Base-by-base conservation (phyloP, 1,284 basidiomycete genomes). In the Spongispora temasekensis region DNA sequence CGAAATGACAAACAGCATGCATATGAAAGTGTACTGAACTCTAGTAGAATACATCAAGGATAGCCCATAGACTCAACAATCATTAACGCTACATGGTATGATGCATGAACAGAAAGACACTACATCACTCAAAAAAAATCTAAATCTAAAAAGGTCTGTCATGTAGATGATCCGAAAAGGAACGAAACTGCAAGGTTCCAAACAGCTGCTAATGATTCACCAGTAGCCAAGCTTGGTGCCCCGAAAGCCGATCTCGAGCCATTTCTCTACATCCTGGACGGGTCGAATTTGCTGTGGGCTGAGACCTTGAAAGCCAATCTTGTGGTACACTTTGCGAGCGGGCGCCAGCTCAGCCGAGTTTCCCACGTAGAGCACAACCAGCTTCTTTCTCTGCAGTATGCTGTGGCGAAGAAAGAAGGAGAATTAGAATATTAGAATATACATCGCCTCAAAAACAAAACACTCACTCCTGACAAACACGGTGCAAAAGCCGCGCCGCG, bases 331-430 rank as follows among this genome's bases (percentile, higher is more conserved):
- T 31, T 56, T 67, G 51, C 68, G 68, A 0, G 68, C 68, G 3
- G 68, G 31, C 13, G 30, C 54, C 15, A 71, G 44, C 17, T 63
- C 67, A 1, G 50, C 10, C 2, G 70, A 60, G 53, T 70, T 79
- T 0, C 74, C 83, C 2, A 86, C 85, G 55, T 83, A 86, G 2
- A 86, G 75, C 0, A 83, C 81, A 17, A 84, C 73, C 8, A 65
- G 71, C 3, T 75, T 61, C 61, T 81, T 79, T n/a, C 58, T 67
- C 21, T 64, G 57, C 4, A 81, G 65, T 19, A 81, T 61, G 66
- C 65, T 60, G n/a, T n/a, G n/a, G n/a, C n/a, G n/a, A n/a, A n/a
- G n/a, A 31, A 10, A 30, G 53, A 17, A 52, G 9, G 57, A 40
- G n/a, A 61, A 55, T 46, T 58, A 23, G 48, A 3, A 4, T 23